These are phyloP conservation scores for Pelargonium citronellum DNA, from an alignment of 441 rosid genomes.

Conservation along the genomic window DNA sequence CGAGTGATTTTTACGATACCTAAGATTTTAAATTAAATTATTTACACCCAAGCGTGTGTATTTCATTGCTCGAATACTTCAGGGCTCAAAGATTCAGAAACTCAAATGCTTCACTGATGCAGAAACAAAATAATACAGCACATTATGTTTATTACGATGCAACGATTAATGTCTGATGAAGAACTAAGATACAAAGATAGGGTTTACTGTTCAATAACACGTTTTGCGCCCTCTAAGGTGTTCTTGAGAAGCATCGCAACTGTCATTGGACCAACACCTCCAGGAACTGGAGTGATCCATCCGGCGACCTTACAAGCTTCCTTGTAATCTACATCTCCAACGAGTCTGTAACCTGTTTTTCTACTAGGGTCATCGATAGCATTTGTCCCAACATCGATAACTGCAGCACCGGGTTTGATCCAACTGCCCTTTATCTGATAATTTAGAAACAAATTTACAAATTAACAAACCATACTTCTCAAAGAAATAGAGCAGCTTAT, in stretches of 20 bases:
- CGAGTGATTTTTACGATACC: no score
- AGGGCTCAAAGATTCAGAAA: no score
- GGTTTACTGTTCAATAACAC: conserved; percentile 41
- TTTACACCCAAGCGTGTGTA: no score
- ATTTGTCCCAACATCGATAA: conserved; percentile 83
- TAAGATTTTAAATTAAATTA: no score
- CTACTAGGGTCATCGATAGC: conserved; percentile 62
- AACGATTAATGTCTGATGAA: no score
- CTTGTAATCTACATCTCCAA: conserved; percentile 77
- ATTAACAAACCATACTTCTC: neutral
- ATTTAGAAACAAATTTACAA: neutral
- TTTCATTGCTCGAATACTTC: no score
- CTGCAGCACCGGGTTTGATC: conserved; percentile 95
- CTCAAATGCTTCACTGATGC: no score
- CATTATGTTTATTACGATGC: no score
- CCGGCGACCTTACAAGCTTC: conserved; percentile 80
- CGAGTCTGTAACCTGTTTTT: conserved; percentile 76
- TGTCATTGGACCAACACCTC: conserved; percentile 94
- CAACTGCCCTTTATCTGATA: conserved; percentile 76
- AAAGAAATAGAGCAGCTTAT: neutral
- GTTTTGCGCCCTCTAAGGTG: conserved; percentile 76
- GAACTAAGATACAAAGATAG: conserved; percentile 10
- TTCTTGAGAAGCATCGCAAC: conserved; percentile 86
- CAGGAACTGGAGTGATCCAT: conserved; percentile 80
- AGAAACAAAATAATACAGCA: no score